Base-by-base conservation (phyloP, 208 protist genomes). In the Blechomonas ayalai region DNA sequence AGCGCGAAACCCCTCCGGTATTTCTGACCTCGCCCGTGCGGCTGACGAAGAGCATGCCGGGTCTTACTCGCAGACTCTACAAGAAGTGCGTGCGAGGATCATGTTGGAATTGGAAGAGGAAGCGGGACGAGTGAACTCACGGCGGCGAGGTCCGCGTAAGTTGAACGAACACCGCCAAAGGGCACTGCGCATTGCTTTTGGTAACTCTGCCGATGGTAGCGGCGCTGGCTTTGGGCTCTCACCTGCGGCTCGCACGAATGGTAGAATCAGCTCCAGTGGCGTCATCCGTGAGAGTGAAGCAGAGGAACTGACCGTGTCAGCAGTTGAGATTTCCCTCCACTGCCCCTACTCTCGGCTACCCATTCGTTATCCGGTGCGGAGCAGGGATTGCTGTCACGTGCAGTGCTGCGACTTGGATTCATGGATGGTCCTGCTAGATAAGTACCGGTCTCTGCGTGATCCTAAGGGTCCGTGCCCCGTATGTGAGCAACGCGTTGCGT, bases 361-460 rank as follows among this genome's bases (percentile, higher is more conserved):
- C 7, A 78, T 95, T 28, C 33, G 23, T 29, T 38, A 64, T 16
- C 86, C 82, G 4, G 82, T 91, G 33, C 72, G 86, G 27, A 88
- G 86, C 65, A 44, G 42, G 20, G 58, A 77, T 23, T 95, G 86
- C 59, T 65, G 53, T 29, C 86, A 95, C 47, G 51, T 95, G 23
- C 86, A 95, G 54, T 95, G 86, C 73, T 95, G 86, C 53, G 86
- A 95, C 50, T 46, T 95, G 28, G 77, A 91, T 19, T 91, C 82
- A 31, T 95, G 86, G 82, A 60, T 91, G 44, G 58, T 77, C 24
- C 60, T 95, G 59, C 67, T 95, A 16, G 64, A 68, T 29, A 82
- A 86, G 45, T 67, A 68, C 39, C 73, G 81, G 28, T 79, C 82
- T 4, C 59, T 91, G 76, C 86, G 86, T 10, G 86, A 95, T 40